A percentile compares a stretch with the other conserved stretches of the same genome.
Conservation (phyloP, 148 eudicot genomes). For the Heliamphora exappendiculata region DNA sequence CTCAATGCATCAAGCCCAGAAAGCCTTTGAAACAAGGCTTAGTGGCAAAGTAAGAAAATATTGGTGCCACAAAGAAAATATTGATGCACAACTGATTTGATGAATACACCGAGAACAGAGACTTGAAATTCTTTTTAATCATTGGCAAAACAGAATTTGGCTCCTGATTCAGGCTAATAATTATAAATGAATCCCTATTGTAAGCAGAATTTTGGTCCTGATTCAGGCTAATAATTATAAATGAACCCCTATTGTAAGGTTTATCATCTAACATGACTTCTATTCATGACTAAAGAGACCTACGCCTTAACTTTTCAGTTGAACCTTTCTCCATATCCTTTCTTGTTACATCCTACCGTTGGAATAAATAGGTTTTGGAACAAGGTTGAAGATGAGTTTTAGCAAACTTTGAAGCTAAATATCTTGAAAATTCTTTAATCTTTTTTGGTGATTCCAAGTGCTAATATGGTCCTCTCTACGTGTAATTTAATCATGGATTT, state of each 20-base stretch:
- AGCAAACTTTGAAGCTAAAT: too few relatives aligned
- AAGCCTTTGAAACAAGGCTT: background rate
- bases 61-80: too few relatives aligned
- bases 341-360: background rate
- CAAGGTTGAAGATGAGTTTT: background rate
- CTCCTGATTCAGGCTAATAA: too few relatives aligned
- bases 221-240: background rate
- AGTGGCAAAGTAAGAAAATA: background rate
- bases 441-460: too few relatives aligned
- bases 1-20: background rate
- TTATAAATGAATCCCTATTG: too few relatives aligned
- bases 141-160: background rate
- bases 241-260: background rate
- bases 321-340: background rate
- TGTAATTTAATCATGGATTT: too few relatives aligned
- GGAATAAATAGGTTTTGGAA: background rate
- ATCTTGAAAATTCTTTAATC: too few relatives aligned
- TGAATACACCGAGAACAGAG: background rate
- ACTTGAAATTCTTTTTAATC: background rate
- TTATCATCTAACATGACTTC: background rate
- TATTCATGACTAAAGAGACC: background rate
- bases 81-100: background rate
- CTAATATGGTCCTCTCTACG: too few relatives aligned
- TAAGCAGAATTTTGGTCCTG: too few relatives aligned
- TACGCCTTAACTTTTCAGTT: background rate